These are phyloP conservation scores for Monosporascus sp. DNA, from an alignment of 2,329 filamentous ascomycete species.

Conservation along the genomic window DNA sequence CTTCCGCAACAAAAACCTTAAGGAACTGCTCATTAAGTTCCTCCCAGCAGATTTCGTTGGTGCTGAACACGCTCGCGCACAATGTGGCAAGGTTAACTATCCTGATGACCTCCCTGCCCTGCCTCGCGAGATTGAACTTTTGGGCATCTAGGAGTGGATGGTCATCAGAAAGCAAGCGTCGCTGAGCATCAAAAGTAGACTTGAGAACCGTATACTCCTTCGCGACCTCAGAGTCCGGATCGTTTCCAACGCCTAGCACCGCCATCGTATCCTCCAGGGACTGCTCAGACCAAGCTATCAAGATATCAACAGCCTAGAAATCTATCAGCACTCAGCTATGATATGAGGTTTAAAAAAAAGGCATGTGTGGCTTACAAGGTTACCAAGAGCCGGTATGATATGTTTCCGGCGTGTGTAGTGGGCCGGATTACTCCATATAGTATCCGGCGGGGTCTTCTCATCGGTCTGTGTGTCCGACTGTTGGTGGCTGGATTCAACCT, in stretches of 20 bases:
- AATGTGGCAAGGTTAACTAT: constrained; percentile 27
- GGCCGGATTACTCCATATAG: constrained; percentile 27
- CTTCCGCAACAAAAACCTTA: constrained; percentile 24
- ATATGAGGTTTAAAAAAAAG: background rate
- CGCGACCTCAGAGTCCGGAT: constrained; percentile 23
- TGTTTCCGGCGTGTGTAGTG: constrained; percentile 28
- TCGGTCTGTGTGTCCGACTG: constrained; percentile 13
- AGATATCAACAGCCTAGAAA: constrained; percentile 26
- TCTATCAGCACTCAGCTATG: constrained; percentile 11
- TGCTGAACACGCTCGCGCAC: constrained; percentile 28
- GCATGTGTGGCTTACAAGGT: constrained; percentile 18
- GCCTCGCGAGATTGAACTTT: constrained; percentile 20
- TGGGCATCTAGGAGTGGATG: constrained; percentile 20
- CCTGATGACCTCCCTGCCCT: constrained; percentile 24
- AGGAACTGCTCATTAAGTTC: constrained; percentile 28
- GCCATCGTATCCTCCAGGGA: constrained; percentile 30
- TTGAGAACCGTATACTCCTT: constrained; percentile 25
- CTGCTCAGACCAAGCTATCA: constrained; percentile 28
- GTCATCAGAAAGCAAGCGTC: constrained; percentile 20
- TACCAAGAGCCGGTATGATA: constrained; percentile 27
- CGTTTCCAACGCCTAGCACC: constrained; percentile 16
- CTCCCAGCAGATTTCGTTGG: constrained; percentile 27
- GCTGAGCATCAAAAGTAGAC: constrained; percentile 22
- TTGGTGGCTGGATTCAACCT: background rate
- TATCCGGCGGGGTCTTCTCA: constrained; percentile 18